Base-by-base conservation (phyloP, 2,329 filamentous ascomycete species). In the Penicillium sp. region DNA sequence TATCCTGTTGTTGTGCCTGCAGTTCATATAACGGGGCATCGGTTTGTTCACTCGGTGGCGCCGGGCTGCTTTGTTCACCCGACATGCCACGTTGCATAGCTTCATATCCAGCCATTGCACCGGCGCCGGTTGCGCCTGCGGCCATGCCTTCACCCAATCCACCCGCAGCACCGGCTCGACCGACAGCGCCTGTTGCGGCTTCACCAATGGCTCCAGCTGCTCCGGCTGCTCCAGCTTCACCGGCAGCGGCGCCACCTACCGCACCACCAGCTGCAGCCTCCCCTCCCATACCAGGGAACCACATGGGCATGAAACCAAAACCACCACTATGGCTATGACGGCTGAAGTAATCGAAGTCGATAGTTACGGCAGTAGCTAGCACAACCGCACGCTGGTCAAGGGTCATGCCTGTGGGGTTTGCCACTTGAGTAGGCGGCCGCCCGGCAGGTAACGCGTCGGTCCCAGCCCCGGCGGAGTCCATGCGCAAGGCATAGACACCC, bases 291-390 rank as follows among this genome's bases (percentile, higher is more conserved):
- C 73, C 75, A 1, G 79, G 78, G 55, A 82, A 74, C 72, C 78
- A 81, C 48, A 85, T 65, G 0, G 84, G 84, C 67, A 86, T 77
- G 37, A 79, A 77, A 1, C 80, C 75, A 42, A 79, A 68, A 15
- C 78, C 72, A 9, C 77, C 77, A 2, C 73, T 67, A 18, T 74
- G 69, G 51, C 81, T 84, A 58, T 86, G 82, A 2, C 84, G 77
- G 55, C 83, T 86, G 72, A 88, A 88, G 69, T 87, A 88, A 66
- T 88, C 85, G 56, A 87, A 87, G 64, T 88, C 85, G 45, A 87
- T 79, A 53, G 78, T 84, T 12, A 87, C 84, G 6, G 85, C 85
- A 0, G 85, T 86, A 9, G 85, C 84, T 8, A 88, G 77, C 84
- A 87, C 87, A 25, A 87, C 79, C 2, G 85, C 85, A 51, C 85